A percentile compares a stretch with the other conserved stretches of the same genome.
Conservation (phyloP, 202 grass and related monocot genomes). For the Panicum virgatum region DNA sequence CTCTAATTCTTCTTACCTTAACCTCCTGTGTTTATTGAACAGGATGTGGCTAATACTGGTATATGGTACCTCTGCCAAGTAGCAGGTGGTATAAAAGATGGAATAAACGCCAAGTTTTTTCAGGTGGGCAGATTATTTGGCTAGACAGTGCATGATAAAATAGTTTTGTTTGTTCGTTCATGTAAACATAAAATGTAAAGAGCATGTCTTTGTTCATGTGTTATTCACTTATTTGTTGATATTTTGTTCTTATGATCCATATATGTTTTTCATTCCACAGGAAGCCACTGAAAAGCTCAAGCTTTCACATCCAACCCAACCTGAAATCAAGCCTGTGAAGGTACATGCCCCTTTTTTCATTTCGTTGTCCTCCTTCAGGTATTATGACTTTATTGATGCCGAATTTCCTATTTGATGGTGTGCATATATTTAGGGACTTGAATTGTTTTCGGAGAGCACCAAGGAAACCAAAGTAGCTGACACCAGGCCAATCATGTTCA, state of each 20-base stretch:
- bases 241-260: conserved; percentile 15
- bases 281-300: conserved; percentile 80
- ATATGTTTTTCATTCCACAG: conserved; percentile 40
- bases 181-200: background rate
- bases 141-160: background rate
- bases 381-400: background rate
- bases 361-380: background rate
- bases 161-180: conserved; percentile 16
- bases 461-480: conserved; percentile 36
- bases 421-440: conserved; percentile 61
- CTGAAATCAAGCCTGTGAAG: conserved; percentile 67
- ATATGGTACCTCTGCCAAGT: conserved; percentile 94
- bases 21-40: conserved; percentile 44
- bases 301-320: conserved; percentile 50
- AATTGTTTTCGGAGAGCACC: conserved; percentile 53
- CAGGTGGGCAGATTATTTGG: conserved; percentile 40
- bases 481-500: conserved; percentile 24
- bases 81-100: conserved; percentile 88
- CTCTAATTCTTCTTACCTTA: conserved; percentile 22
- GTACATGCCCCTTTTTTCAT: conserved; percentile 33
- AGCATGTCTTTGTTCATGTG: background rate
- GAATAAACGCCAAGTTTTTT: conserved; percentile 80
- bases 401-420: background rate
- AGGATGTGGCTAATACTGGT: conserved; percentile 90
- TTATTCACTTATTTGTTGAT: background rate